These are phyloP conservation scores for Bocquillonia castaneifolia DNA, from an alignment of 441 rosid species.

Conservation along the genomic window DNA sequence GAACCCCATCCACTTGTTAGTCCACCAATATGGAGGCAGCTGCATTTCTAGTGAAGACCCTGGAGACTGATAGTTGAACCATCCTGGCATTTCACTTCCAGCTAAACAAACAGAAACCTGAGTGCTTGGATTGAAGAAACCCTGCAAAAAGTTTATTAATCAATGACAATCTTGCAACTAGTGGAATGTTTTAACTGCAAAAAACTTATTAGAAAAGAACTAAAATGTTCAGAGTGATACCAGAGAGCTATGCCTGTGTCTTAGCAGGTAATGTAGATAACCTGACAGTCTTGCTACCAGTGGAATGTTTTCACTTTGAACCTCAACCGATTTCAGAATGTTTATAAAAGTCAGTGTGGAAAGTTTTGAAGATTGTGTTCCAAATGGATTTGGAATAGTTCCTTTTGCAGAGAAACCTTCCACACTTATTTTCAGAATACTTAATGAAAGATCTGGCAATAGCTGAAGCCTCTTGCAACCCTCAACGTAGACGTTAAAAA, in stretches of 20 bases:
- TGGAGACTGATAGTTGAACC: conserved; percentile 14
- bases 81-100: conserved; percentile 19
- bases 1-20: conserved; percentile 21
- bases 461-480: conserved; percentile 37
- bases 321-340: conserved; percentile 8
- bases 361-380: conserved; percentile 1
- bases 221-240: conserved; percentile 17
- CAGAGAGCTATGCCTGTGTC: conserved; percentile 20
- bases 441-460: conserved; percentile 38
- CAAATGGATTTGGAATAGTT: too few relatives aligned
- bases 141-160: not conserved
- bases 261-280: conserved; percentile 11
- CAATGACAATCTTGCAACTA: too few relatives aligned
- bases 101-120: conserved; percentile 17
- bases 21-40: conserved; percentile 19
- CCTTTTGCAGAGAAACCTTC: conserved; percentile 22
- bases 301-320: conserved; percentile 2
- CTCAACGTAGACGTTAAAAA: conserved; percentile 26
- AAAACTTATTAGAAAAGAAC: not conserved
- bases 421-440: conserved; percentile 19
- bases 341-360: conserved; percentile 11
- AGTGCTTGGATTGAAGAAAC: conserved; percentile 21
- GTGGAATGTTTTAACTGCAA: too few relatives aligned
- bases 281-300: conserved; percentile 12
- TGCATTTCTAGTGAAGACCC: conserved; percentile 12